Evolutionary conservation across 495 filamentous ascomycete genomes (phyloP), one percentile per base, ranked within the genome.

Genomic region (Podospora conica): DNA sequence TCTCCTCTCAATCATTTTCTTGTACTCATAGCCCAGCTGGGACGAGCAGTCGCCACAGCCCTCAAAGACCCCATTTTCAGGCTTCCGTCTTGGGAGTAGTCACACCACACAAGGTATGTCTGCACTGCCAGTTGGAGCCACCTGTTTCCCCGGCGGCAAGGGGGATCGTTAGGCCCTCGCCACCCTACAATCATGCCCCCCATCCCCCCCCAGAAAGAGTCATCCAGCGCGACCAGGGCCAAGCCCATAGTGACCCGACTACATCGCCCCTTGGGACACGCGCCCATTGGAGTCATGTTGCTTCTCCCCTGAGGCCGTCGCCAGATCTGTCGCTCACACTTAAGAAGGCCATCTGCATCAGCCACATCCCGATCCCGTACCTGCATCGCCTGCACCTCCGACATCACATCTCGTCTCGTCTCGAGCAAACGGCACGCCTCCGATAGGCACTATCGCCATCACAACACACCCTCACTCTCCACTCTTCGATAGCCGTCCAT

Each of bases 121-220:
- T 59, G 55, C 66, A 63, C 61, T 75, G 75, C 72, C 77, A 79
- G 74, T 76, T 79, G 79, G 75, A 75, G 76, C 77, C 78, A 81
- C 79, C 78, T 79, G 77, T 73, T 75, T 72, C 70, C 64, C 66
- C 68, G 71, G 73, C 77, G 75, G 75, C 77, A 79, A 77, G 69
- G 69, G 69, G 69, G 70, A 75, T 75, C 75, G 72, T 69, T 72
- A 66, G 73, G 56, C 68, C 73, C 65, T 75, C 73, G 74, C 74
- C 75, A 79, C 76, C 70, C 69, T 67, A 66, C 40, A 48, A 48
- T 48, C 40, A 48, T 69, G 69, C 60, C 66, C 70, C 58, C 64
- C 40, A 22, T 20, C 60, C 60, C 61, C 61, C 58, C 25, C 58
- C 29, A 55, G 61, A 70, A 82, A 78, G 80, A 82, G 80, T 82